Percentiles rank a stretch among this genome's conserved stretches.
phyloP scores from a whole-genome alignment of 2,329 filamentous ascomycete genomes.

The Tympanopsis confertula region DNA sequence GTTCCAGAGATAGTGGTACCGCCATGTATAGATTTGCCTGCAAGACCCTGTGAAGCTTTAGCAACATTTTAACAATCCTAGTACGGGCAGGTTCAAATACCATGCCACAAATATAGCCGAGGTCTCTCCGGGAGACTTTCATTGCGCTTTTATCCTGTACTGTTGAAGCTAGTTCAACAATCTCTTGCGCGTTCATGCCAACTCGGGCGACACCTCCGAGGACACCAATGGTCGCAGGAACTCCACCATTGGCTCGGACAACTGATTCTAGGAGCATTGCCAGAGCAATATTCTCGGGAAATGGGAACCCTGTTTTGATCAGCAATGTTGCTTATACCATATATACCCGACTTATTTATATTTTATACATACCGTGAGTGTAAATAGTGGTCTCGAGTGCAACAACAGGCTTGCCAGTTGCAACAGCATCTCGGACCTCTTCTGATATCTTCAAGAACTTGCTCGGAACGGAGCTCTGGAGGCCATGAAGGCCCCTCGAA shows the following conservation, averaged over 20 bases:
- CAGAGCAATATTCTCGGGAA: slow-evolving; percentile 24
- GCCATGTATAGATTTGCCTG: slow-evolving; percentile 47
- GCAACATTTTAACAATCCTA: not conserved
- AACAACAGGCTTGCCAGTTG: slow-evolving; percentile 49
- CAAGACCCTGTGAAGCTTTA: slow-evolving; percentile 25
- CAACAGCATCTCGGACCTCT: slow-evolving; percentile 50
- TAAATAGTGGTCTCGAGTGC: slow-evolving; percentile 65
- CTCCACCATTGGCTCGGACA: slow-evolving; percentile 51
- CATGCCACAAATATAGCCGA: slow-evolving; percentile 54
- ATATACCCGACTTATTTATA: not conserved
- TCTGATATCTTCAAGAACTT: slow-evolving; percentile 43
- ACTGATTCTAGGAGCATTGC: slow-evolving; percentile 50
- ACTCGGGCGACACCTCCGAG: slow-evolving; percentile 57
- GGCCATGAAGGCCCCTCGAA: too few relatives aligned
- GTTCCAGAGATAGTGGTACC: slow-evolving; percentile 64
- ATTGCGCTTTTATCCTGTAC: slow-evolving; percentile 43
- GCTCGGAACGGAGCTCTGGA: not conserved
- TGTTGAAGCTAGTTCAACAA: slow-evolving; percentile 33
- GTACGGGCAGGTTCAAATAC: slow-evolving; percentile 18
- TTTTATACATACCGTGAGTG: slow-evolving; percentile 34
- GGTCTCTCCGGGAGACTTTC: slow-evolving; percentile 58
- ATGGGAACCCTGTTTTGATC: slow-evolving; percentile 17
- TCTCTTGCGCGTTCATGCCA: slow-evolving; percentile 45
- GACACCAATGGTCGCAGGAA: slow-evolving; percentile 63
- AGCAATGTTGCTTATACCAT: not conserved